A percentile compares a stretch with the other conserved stretches of the same genome.
Conservation (phyloP, 129 eudicot genomes). For the Chrysanthemum makinoi region DNA sequence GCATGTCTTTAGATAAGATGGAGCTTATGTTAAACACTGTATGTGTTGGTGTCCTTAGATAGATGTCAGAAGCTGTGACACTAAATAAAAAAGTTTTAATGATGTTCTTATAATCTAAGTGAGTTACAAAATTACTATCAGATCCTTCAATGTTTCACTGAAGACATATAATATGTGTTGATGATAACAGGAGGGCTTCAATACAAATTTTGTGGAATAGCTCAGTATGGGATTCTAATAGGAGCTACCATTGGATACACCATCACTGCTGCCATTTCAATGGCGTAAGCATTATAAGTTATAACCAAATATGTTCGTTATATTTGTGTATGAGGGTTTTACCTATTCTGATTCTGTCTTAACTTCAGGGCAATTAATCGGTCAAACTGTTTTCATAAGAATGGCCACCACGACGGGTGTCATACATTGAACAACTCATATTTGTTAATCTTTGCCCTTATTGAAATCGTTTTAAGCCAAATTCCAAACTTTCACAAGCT, state of each 20-base stretch:
- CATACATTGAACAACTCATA: constrained; percentile 35
- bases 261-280: constrained; percentile 62
- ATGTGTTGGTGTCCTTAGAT: background rate
- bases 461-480: constrained; percentile 54
- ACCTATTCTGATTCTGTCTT: background rate
- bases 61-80: background rate
- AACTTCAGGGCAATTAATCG: constrained; percentile 44
- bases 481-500: constrained; percentile 63
- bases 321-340: background rate
- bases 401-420: constrained; percentile 32
- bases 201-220: constrained; percentile 40
- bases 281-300: constrained; percentile 51
- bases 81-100: background rate
- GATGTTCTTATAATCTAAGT: background rate
- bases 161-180: background rate
- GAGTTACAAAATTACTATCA: no score
- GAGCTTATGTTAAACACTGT: no score
- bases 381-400: constrained; percentile 57
- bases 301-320: background rate
- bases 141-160: no score
- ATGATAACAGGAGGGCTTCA: constrained; percentile 45
- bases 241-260: constrained; percentile 62
- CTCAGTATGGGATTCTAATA: constrained; percentile 46
- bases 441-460: constrained; percentile 42
- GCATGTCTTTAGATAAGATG: background rate